A percentile compares a stretch with the other conserved stretches of the same genome.
These are phyloP conservation scores for Pleurotus tuber-regium DNA, from an alignment of 768 basidiomycete species.

Conservation along the genomic window DNA sequence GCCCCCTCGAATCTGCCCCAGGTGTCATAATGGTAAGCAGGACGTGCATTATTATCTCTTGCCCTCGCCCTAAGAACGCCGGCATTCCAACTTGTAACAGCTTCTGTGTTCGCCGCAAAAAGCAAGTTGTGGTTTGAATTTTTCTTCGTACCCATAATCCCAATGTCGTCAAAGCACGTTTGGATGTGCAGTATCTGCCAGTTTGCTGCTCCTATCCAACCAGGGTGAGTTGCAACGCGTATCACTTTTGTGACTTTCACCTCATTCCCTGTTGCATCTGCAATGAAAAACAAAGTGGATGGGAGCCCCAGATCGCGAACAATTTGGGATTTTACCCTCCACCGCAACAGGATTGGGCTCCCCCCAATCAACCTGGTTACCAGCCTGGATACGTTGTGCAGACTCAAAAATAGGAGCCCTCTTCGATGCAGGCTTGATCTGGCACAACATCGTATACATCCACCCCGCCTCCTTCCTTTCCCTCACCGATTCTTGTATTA, in stretches of 20 bases:
- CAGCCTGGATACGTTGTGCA: constrained; percentile 37
- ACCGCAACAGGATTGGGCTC: constrained; percentile 23
- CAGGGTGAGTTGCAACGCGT: constrained; percentile 42
- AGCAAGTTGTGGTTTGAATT: constrained; percentile 73
- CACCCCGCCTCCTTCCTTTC: background rate
- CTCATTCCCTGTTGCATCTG: background rate
- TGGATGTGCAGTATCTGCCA: constrained; percentile 76
- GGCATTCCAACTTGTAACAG: constrained; percentile 30
- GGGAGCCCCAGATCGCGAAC: background rate
- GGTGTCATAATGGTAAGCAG: constrained; percentile 67
- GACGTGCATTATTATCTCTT: background rate
- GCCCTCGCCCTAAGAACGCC: background rate
- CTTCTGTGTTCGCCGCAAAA: constrained; percentile 60
- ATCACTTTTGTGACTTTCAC: background rate
- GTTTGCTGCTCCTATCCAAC: constrained; percentile 51
- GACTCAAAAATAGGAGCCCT: constrained; percentile 16
- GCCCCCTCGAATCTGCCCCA: constrained; percentile 59
- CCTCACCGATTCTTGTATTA: background rate
- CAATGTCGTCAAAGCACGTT: constrained; percentile 56
- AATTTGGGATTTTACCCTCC: constrained; percentile 15
- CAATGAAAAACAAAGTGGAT: background rate
- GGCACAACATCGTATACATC: background rate
- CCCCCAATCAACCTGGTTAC: constrained; percentile 36
- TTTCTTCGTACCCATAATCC: constrained; percentile 71
- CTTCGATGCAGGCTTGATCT: background rate